Conservation (phyloP, 208 protist genomes). For the Acanthamoeba quina region DNA sequence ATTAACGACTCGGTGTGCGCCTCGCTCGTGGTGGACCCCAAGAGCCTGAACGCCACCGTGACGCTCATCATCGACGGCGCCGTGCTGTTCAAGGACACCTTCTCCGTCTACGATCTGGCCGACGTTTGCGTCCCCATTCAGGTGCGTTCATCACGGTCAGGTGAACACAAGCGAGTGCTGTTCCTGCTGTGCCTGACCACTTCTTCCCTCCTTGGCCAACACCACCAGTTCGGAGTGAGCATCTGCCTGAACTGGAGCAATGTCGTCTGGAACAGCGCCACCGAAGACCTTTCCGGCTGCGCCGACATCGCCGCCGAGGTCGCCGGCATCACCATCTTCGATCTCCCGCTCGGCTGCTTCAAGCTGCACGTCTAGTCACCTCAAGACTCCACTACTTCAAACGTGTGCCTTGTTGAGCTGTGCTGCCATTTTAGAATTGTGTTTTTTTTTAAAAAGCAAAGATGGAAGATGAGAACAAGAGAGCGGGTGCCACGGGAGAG, state of each 20-base stretch:
- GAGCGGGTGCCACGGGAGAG: no score
- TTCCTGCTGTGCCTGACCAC: no score
- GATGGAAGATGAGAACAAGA: not conserved
- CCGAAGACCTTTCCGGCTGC: not conserved
- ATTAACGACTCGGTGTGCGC: constrained; percentile 22
- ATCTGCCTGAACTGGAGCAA: constrained; percentile 35
- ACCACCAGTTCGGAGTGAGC: constrained; percentile 25
- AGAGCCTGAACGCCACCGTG: constrained; percentile 1
- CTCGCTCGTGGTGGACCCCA: constrained; percentile 8
- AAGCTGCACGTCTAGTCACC: not conserved
- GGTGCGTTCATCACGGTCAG: not conserved
- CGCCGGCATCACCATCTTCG: constrained; percentile 30
- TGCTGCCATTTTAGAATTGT: no score
- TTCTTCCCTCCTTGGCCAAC: not conserved
- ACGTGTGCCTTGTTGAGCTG: no score
- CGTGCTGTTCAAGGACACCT: constrained; percentile 27
- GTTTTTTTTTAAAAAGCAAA: no score
- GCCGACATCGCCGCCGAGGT: constrained; percentile 29
- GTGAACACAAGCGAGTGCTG: not conserved
- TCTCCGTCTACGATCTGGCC: constrained; percentile 12
- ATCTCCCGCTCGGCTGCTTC: constrained; percentile 1
- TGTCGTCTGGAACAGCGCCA: not conserved
- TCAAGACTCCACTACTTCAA: no score
- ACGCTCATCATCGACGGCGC: not conserved
- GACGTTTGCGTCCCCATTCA: constrained; percentile 12